A percentile compares a stretch with the other conserved stretches of the same genome.
Conservation (phyloP, 768 basidiomycete species). For the Clitopilus passeckerianus region DNA sequence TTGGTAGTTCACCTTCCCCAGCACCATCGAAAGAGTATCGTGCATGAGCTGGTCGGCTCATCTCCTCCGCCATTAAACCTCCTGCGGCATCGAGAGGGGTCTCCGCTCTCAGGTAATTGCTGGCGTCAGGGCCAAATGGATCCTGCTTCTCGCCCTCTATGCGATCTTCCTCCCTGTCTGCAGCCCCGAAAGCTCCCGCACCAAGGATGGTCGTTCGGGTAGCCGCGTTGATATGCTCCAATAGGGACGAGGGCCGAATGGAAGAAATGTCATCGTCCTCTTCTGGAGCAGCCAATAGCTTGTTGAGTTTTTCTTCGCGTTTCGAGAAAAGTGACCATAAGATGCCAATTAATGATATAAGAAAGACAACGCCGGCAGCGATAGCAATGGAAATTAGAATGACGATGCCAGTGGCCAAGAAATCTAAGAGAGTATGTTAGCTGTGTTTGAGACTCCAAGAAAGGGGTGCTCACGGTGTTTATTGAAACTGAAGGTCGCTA, state of each 20-base stretch:
- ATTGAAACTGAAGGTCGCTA: constrained; percentile 69
- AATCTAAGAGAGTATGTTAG: constrained; percentile 42
- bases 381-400: constrained; percentile 98
- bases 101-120: constrained; percentile 74
- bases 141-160: constrained; percentile 34
- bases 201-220: constrained; percentile 81
- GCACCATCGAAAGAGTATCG: constrained; percentile 78
- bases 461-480: constrained; percentile 52
- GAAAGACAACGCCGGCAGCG: constrained; percentile 88
- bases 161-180: constrained; percentile 56
- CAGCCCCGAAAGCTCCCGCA: constrained; percentile 31
- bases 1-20: constrained; percentile 73
- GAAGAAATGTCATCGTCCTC: constrained; percentile 74
- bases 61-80: constrained; percentile 58
- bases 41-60: constrained; percentile 71
- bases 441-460: constrained; percentile 2
- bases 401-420: constrained; percentile 88
- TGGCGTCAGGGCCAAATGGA: constrained; percentile 69
- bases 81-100: constrained; percentile 76
- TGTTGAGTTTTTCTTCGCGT: constrained; percentile 65
- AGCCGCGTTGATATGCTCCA: constrained; percentile 89
- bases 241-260: constrained; percentile 79
- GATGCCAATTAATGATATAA: constrained; percentile 79
- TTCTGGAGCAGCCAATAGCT: constrained; percentile 52
- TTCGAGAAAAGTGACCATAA: constrained; percentile 86